Base-by-base conservation (phyloP, 2,329 filamentous ascomycete genomes). In the Pseudofabraea citricarpa region DNA sequence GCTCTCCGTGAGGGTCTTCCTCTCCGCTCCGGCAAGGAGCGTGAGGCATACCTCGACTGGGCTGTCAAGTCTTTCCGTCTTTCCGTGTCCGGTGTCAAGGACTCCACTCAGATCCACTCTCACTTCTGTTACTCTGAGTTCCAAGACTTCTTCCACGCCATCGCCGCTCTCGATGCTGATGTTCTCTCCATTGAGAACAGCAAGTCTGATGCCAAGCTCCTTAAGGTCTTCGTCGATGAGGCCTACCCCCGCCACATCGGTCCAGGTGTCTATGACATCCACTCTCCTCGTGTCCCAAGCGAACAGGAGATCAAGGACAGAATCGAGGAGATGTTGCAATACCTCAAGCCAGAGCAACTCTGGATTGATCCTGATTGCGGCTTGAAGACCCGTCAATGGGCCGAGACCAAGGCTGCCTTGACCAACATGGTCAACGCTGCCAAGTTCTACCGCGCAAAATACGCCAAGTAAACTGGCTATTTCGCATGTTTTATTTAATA, bases 61-160 rank as follows among this genome's bases (percentile, higher is more conserved):
- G 93, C 93, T 49, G 93, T 98, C 63, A 85, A 95, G 75, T 90
- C 90, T 61, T 98, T 98, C 90, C 90, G 88, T 69, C 88, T 98
- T 57, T 84, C 91, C 56, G 94, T 90, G 60, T 83, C 90, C 49
- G 93, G 90, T 68, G 91, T 98, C 50, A 74, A 90, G 73, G 89
- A 98, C 71, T 87, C 85, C 47, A 98, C 93, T 57, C 93, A 98
- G 81, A 96, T 98, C 70, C 93, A 98, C 85, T 96, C 90, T 53
- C 93, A 98, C 80, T 98, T 98, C 87, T 98, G 93, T 73, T 98
- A 98, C 85, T 97, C 93, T 41, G 93, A 98, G 81, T 98, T 98
- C 88, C 93, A 98, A 77, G 93, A 98, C 79, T 98, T 98, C 82
- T 98, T 98, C 90, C 89, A 97, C 74, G 93, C 93, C 73, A 98